Base-by-base conservation (phyloP, 805 yeast species). In the Saturnispora saitoi region DNA sequence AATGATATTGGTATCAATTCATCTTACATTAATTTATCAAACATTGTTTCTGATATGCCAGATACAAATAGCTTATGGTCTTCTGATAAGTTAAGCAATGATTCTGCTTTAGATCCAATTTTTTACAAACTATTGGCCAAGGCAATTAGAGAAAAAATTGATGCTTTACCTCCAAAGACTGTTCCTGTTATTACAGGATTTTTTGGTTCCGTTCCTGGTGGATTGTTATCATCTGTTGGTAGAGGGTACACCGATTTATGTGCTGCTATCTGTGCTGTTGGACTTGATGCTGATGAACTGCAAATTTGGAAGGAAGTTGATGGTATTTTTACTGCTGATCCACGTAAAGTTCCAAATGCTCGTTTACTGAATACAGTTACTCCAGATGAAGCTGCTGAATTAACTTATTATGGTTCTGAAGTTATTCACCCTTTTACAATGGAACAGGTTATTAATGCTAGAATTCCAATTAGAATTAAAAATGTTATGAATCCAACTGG, bases 251-350 rank as follows among this genome's bases (percentile, higher is more conserved):
- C 99, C 9, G 99, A 93, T 65, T 71, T 93, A 58, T 93, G 99
- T 72, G 99, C 99, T 17, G 99, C 98, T 1, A 74, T 93, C 60
- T 77, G 89, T 36, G 96, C 99, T 0, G 98, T 93, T 28, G 99
- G 97, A 1, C 68, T 84, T 44, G 78, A 75, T 53, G 97, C 98
- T 4, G 95, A 88, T 41, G 99, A 93, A 68, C 73, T 93, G 53
- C 99, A 93, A 70, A 87, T 93, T 44, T 93, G 99, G 99, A 93
- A 93, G 60, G 99, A 93, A 70, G 99, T 93, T 46, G 99, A 93
- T 64, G 99, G 99, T 58, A 93, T 93, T 36, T 93, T 93, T 71
- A 90, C 98, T 0, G 99, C 99, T 3, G 99, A 93, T 64, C 99
- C 99, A 37, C 75, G 99, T 52, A 93, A 93, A 59, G 98, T 93